phyloP scores from a whole-genome alignment of 441 rosid genomes.

The Jatropha multifida region DNA sequence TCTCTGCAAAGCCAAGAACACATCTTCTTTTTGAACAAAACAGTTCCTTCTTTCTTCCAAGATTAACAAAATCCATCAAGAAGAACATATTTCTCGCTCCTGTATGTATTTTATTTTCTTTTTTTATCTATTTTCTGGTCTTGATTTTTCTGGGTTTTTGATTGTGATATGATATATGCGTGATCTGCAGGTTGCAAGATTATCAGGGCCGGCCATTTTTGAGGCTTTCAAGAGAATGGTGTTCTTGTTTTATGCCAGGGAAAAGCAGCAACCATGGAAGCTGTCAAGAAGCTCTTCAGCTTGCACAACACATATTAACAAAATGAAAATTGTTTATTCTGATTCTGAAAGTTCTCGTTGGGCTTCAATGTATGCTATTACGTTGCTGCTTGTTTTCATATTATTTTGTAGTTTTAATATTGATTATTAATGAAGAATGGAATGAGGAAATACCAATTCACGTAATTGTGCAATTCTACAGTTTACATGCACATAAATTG shows the following conservation, averaged over 20 bases:
- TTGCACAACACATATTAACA: background rate
- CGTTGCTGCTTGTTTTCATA: background rate
- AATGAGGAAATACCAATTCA: no score
- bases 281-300: background rate
- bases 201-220: slow-evolving; percentile 1
- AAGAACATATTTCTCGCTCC: background rate
- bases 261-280: background rate
- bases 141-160: background rate
- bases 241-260: background rate
- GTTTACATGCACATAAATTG: no score
- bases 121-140: background rate
- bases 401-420: background rate
- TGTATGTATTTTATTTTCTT: background rate
- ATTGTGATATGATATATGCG: background rate
- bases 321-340: background rate
- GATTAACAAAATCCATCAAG: background rate
- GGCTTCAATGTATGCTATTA: background rate
- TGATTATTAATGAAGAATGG: no score
- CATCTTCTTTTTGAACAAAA: slow-evolving; percentile 3
- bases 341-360: background rate
- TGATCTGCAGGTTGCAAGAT: slow-evolving; percentile 7
- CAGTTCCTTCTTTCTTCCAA: background rate
- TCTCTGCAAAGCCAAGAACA: background rate
- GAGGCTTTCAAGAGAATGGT: background rate
- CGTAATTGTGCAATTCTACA: no score